These are phyloP conservation scores for Beauveria sp. DNA, from an alignment of 2,329 filamentous ascomycete species.

Conservation along the genomic window DNA sequence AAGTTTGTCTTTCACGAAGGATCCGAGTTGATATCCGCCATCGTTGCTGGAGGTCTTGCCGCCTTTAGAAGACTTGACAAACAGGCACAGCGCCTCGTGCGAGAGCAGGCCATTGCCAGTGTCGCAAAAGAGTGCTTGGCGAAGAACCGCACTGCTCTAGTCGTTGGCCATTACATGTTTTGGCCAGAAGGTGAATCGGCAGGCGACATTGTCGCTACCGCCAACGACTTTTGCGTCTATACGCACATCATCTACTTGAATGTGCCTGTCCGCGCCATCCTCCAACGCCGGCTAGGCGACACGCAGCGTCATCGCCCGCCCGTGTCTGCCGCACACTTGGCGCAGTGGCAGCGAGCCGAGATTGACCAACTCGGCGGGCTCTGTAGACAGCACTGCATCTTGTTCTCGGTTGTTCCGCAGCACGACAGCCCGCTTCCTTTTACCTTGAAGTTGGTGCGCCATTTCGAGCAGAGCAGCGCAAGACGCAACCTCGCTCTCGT, in stretches of 20 bases:
- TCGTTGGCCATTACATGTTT: conserved; percentile 50
- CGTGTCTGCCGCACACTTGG: conserved; percentile 29
- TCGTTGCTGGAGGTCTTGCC: conserved; percentile 38
- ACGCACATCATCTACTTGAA: conserved; percentile 54
- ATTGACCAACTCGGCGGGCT: conserved; percentile 30
- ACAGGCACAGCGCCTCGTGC: conserved; percentile 28
- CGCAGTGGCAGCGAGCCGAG: conserved; percentile 41
- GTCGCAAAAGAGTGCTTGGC: conserved; percentile 31
- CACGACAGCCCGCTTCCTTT: conserved; percentile 18
- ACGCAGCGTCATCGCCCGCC: conserved; percentile 24
- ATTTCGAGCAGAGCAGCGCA: conserved; percentile 18
- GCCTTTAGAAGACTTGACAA: conserved; percentile 35
- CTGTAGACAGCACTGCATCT: conserved; percentile 37
- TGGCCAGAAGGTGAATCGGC: conserved; percentile 32
- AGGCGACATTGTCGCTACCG: conserved; percentile 31
- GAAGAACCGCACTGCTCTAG: conserved; percentile 32
- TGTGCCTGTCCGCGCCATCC: conserved; percentile 27
- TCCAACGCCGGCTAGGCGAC: conserved; percentile 31
- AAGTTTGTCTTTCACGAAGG: conserved; percentile 45
- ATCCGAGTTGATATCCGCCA: conserved; percentile 34
- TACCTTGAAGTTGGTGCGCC: conserved; percentile 9
- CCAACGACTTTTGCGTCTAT: conserved; percentile 36
- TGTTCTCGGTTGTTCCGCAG: conserved; percentile 31
- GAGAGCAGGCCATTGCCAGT: conserved; percentile 35
- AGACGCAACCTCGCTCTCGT: conserved; percentile 28